Percentiles rank a stretch among this genome's conserved stretches.
phyloP scores from a whole-genome alignment of 805 yeast genomes.

The Pichia occidentalis region DNA sequence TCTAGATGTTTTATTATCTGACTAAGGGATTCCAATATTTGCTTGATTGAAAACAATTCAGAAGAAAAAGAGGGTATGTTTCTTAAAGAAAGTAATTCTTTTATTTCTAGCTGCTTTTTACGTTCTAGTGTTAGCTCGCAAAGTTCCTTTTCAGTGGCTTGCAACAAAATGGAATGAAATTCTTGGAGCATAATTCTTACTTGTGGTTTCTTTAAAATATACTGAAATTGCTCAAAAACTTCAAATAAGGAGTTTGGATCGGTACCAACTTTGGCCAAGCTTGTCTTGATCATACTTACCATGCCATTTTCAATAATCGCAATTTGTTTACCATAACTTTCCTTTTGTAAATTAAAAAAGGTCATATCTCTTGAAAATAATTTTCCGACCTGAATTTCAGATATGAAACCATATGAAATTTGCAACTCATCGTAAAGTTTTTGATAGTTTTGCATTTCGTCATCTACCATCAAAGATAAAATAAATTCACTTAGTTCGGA shows the following conservation, averaged over 20 bases:
- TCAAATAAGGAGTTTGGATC: conserved; percentile 43
- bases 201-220: conserved; percentile 45
- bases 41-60: conserved; percentile 46
- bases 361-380: background rate
- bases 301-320: conserved; percentile 41
- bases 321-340: conserved; percentile 37
- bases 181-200: conserved; percentile 54
- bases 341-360: conserved; percentile 3
- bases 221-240: conserved; percentile 42
- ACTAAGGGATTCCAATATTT: conserved; percentile 39
- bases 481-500: conserved; percentile 1
- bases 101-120: conserved; percentile 29
- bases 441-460: background rate
- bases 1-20: conserved; percentile 40
- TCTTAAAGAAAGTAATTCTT: conserved; percentile 31
- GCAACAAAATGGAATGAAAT: conserved; percentile 46
- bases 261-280: conserved; percentile 34
- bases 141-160: conserved; percentile 43
- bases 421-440: conserved; percentile 6
- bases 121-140: conserved; percentile 34
- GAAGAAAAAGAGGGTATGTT: conserved; percentile 45
- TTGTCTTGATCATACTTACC: conserved; percentile 33
- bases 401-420: background rate
- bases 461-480: background rate
- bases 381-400: background rate